Evolutionary conservation across 805 yeast species (phyloP).

Genomic region (Lipomyces yamadae): DNA sequence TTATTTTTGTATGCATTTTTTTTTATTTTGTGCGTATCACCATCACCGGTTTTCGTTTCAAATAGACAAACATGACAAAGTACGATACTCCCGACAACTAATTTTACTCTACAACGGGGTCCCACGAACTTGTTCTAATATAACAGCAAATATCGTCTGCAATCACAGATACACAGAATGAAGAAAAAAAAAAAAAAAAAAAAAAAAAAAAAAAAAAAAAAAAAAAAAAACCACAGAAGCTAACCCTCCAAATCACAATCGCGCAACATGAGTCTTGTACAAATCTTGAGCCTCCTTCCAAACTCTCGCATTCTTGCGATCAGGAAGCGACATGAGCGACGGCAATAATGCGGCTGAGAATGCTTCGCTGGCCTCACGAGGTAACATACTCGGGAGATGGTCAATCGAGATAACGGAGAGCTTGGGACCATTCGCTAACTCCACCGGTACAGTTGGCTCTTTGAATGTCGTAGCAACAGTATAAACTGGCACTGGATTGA

Average conservation of each 20-base stretch:
- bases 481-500: slow-evolving; percentile 96
- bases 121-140: not conserved
- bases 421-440: slow-evolving; percentile 73
- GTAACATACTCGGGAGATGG: slow-evolving; percentile 92
- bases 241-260: slow-evolving; percentile 49
- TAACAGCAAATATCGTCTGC: not conserved
- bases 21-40: not conserved
- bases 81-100: not conserved
- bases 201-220: no score
- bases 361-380: slow-evolving; percentile 95
- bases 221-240: no score
- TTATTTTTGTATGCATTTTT: not conserved
- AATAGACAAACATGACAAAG: slow-evolving; percentile 5
- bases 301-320: slow-evolving; percentile 81
- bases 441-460: slow-evolving; percentile 87
- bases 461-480: slow-evolving; percentile 85
- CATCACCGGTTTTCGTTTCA: not conserved
- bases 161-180: not conserved
- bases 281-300: slow-evolving; percentile 89
- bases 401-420: slow-evolving; percentile 93
- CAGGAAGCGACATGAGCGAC: slow-evolving; percentile 79
- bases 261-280: slow-evolving; percentile 81
- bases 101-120: not conserved
- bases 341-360: slow-evolving; percentile 89
- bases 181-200: no score